These are phyloP conservation scores for Trichomonas gallinae DNA, from an alignment of 208 protist species.

Conservation along the genomic window DNA sequence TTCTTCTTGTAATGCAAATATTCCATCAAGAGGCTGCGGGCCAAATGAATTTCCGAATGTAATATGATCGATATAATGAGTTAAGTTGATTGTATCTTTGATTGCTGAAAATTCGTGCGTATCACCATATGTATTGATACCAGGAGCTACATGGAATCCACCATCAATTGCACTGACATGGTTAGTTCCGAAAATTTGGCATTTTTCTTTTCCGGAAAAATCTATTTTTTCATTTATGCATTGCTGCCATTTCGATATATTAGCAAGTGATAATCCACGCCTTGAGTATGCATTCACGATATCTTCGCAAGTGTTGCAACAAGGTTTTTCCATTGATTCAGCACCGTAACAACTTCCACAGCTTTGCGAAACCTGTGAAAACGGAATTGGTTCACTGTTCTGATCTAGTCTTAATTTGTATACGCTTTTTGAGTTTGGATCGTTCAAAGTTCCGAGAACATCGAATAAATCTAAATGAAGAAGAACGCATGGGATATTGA, in stretches of 20 bases:
- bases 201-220: background rate
- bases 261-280: background rate
- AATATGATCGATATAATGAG: background rate
- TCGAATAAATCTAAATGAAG: background rate
- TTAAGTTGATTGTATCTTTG: background rate
- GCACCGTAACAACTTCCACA: constrained; percentile 23
- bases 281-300: background rate
- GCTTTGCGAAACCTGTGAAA: background rate
- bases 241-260: background rate
- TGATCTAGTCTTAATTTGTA: background rate
- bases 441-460: background rate
- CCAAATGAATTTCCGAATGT: background rate
- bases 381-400: background rate
- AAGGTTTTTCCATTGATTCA: background rate
- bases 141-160: background rate
- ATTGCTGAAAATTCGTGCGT: background rate
- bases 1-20: background rate
- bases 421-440: background rate
- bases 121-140: background rate
- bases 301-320: constrained; percentile 26
- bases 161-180: background rate
- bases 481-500: background rate
- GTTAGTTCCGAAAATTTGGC: background rate
- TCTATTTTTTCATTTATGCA: background rate
- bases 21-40: background rate